Evolutionary conservation across 1,139 yeast species (phyloP), one percentile per base, ranked within the genome.

Genomic region (Yamadazyma diddensiae): DNA sequence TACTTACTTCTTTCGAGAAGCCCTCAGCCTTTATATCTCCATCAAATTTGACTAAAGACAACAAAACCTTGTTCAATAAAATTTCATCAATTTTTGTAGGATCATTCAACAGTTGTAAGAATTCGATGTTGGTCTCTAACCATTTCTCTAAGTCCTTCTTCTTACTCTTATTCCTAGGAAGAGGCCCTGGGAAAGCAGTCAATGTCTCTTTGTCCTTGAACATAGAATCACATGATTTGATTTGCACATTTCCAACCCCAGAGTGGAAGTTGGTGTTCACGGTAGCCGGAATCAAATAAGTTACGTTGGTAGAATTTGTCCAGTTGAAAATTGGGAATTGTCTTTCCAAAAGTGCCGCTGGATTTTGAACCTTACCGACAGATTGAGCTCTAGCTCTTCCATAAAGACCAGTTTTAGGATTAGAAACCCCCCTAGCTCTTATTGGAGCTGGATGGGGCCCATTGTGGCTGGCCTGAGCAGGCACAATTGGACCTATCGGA

Each of bases 311-410:
- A 5, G 68, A 54, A 23, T 65, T 59, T 29, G 85, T 74, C 85
- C 94, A 88, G 36, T 73, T 66, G 52, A 87, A 83, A 21, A 88
- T 55, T 0, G 95, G 95, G 54, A 83, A 84, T 52, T 86, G 95
- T 36, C 85, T 65, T 32, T 66, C 68, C 19, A 50, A 49, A 28
- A 62, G 48, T 6, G 65, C 59, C 17, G 55, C 55, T 2, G 73
- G 72, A 36, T 67, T 56, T 22, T 47, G 50, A 13, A 55, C 52
- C 36, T 56, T 58, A 1, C 56, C 51, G 4, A 52, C 49, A 4
- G 58, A 52, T 34, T 49, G 50, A 14, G 51, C 46, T 18, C 46
- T 44, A 9, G 49, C 49, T 29, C 49, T 33, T 2, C 49, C 49
- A 26, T 60, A 60, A 13, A 58, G 49, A 20, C 53, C 59, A 3